Base-by-base conservation (phyloP, 1,139 yeast species). In the Zygotorulaspora mrakii region DNA sequence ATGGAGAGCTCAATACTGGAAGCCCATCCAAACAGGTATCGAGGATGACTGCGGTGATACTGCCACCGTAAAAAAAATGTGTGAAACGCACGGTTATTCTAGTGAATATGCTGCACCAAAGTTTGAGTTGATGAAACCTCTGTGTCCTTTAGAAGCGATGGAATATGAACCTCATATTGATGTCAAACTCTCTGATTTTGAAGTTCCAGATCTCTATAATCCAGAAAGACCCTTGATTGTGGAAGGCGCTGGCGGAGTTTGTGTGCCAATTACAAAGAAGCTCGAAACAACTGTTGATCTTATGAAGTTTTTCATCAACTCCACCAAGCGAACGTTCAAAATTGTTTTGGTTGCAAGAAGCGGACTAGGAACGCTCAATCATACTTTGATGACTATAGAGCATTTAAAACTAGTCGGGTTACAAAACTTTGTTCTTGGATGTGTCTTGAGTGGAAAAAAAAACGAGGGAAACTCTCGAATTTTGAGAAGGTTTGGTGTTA, bases 171-270 rank as follows among this genome's bases (percentile, higher is more conserved):
- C 48, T 11, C 30, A 27, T 1, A 29, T 42, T 25, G 46, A 49
- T 24, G 39, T 54, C 8, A 21, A 22, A 11, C 36, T 47, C 17
- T 38, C 43, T 2, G 48, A 49, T 18, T 45, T 57, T 20, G 25
- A 28, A 2, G 28, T 57, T n/a, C 62, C 63, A 16, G 21, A 40
- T 7, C 33, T 29, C 1, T 31, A 43, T 3, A 16, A 26, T 5
- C 16, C 7, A 10, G 26, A 27, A 1, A 33, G 41, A 2, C 54
- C 57, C 12, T 36, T 61, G 26, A 41, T 61, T n/a, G 39, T 62
- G n/a, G 66, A 62, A 47, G 66, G 66, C 16, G 67, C 66, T 5
- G 66, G 65, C 22, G 66, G 67, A 7, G 40, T 57, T 5, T 51
- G 39, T 22, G 66, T 62, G 12, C 66, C 67, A 6, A 40, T 62